Conservation (phyloP, 192 early-diverging fungal species). For the Phycomyces blakesleeanus region DNA sequence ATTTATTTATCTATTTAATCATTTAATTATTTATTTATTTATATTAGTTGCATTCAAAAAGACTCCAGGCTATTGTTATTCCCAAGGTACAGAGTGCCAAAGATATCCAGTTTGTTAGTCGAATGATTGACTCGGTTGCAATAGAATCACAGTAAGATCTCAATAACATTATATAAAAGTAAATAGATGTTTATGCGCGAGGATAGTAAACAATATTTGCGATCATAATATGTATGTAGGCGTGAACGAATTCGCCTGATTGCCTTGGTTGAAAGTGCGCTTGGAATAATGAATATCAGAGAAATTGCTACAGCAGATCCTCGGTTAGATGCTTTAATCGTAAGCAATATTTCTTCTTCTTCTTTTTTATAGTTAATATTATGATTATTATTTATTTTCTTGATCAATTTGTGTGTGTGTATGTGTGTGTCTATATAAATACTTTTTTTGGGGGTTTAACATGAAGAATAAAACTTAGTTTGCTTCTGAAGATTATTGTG, state of each 20-base stretch:
- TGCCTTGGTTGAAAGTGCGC: conserved; percentile 85
- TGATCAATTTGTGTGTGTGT: too few species aligned
- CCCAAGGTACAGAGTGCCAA: conserved; percentile 82
- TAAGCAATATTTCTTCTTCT: too few species aligned
- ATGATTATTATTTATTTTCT: too few species aligned
- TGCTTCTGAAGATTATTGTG: conserved; percentile 96
- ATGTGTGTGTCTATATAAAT: too few species aligned
- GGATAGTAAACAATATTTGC: conserved; percentile 10
- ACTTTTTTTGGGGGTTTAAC: too few species aligned
- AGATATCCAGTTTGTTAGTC: conserved; percentile 73
- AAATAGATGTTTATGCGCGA: too few species aligned
- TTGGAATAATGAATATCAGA: conserved; percentile 80
- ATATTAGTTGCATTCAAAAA: conserved; percentile 56
- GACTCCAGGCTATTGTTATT: conserved; percentile 74
- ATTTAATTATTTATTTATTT: background rate
- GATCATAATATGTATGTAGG: conserved; percentile 25
- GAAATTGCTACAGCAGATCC: conserved; percentile 74
- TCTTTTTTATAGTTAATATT: too few species aligned
- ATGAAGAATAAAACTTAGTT: conserved; percentile 42
- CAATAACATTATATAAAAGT: too few species aligned
- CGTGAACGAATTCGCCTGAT: conserved; percentile 72
- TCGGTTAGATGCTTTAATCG: conserved; percentile 78
- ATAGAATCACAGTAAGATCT: conserved; percentile 51
- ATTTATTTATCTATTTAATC: conserved; percentile 6
- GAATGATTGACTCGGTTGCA: conserved; percentile 70